Evolutionary conservation across 1,139 yeast species (phyloP).

Genomic region (Lodderomyces jiufengensis): DNA sequence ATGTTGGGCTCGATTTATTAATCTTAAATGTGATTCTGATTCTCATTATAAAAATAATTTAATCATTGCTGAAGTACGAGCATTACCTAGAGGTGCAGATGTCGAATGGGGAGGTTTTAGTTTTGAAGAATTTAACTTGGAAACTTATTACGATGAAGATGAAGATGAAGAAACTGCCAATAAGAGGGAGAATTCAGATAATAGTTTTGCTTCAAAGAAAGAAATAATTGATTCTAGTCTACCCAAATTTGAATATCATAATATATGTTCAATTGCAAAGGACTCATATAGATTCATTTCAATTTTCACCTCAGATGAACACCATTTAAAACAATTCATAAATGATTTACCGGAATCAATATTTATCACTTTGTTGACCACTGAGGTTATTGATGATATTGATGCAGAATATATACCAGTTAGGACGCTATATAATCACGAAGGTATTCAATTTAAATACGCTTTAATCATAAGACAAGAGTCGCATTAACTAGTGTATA

Average conservation of each 20-base stretch:
- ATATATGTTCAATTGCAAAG: slow-evolving; percentile 13
- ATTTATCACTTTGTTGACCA: neutral
- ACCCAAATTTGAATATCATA: slow-evolving; percentile 11
- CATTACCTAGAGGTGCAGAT: slow-evolving; percentile 64
- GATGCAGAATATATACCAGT: slow-evolving; percentile 28
- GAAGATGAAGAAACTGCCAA: slow-evolving; percentile 16
- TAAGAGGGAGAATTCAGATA: slow-evolving; percentile 2
- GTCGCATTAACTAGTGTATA: too few species aligned
- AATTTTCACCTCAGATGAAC: slow-evolving; percentile 18
- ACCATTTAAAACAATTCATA: slow-evolving; percentile 9
- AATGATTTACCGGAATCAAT: neutral
- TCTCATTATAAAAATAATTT: slow-evolving; percentile 27
- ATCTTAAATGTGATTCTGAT: slow-evolving; percentile 27
- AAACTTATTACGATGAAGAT: slow-evolving; percentile 43
- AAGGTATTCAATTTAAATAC: slow-evolving; percentile 20
- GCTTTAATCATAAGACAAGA: slow-evolving; percentile 22
- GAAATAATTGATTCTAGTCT: neutral
- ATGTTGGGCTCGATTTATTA: slow-evolving; percentile 16
- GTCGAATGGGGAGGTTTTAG: slow-evolving; percentile 78
- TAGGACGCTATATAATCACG: slow-evolving; percentile 17
- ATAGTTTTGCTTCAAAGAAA: too few species aligned
- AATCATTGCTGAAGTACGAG: slow-evolving; percentile 54
- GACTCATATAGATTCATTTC: slow-evolving; percentile 10
- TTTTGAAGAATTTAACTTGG: slow-evolving; percentile 32
- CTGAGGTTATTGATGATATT: slow-evolving; percentile 2